Evolutionary conservation across 306 rosid species (phyloP).

Genomic region (Vigna reflexopilosa): DNA sequence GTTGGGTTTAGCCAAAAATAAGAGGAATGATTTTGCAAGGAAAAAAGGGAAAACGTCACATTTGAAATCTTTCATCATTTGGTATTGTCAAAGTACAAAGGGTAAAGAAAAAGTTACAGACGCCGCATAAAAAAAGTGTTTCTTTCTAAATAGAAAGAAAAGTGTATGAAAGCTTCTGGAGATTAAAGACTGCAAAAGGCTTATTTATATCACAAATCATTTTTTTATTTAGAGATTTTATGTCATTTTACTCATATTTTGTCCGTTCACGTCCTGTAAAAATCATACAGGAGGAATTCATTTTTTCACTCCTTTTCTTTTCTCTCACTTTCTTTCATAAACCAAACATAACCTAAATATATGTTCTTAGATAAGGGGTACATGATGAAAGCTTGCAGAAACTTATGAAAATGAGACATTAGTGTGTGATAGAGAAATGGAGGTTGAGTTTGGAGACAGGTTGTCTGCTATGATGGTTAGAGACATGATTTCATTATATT

Average conservation of each 20-base stretch:
- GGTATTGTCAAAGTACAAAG: not conserved
- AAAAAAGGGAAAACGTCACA: not conserved
- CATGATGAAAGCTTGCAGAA: constrained; percentile 26
- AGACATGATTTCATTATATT: too few relatives aligned
- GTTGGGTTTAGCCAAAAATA: not conserved
- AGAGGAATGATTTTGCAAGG: not conserved
- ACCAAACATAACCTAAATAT: not conserved
- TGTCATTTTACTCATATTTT: too few relatives aligned
- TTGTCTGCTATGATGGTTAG: not conserved
- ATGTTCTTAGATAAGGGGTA: not conserved
- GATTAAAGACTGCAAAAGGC: not conserved
- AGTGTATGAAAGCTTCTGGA: not conserved
- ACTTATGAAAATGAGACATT: constrained; percentile 17
- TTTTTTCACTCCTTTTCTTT: too few relatives aligned
- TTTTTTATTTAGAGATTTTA: too few relatives aligned
- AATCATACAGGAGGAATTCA: too few relatives aligned
- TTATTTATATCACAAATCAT: not conserved
- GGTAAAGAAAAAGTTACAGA: not conserved
- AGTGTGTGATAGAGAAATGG: not conserved
- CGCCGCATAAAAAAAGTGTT: not conserved
- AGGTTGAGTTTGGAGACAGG: not conserved
- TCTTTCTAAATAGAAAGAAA: not conserved
- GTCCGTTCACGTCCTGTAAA: too few relatives aligned
- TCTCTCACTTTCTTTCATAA: too few relatives aligned
- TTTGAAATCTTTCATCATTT: not conserved